phyloP scores from a whole-genome alignment of 208 protist species.

The Herpetomonas tarakana region DNA sequence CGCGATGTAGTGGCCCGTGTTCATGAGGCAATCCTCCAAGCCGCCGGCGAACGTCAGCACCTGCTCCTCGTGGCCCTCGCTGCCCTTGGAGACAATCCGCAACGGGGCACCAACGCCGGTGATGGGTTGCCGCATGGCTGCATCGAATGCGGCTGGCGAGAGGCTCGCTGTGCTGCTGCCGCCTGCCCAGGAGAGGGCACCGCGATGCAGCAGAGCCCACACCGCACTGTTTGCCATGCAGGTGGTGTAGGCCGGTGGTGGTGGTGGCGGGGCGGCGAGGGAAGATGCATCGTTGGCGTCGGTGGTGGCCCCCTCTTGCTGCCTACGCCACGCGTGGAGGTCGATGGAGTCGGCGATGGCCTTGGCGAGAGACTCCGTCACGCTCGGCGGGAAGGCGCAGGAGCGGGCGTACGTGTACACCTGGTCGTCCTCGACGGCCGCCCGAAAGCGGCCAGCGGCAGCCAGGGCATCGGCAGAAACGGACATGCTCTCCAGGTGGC shows the following conservation, averaged over 20 bases:
- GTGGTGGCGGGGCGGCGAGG: neutral
- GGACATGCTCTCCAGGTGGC: conserved; percentile 81
- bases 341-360: conserved; percentile 81
- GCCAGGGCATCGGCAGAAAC: conserved; percentile 45
- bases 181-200: conserved; percentile 25
- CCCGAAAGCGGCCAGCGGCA: conserved; percentile 21
- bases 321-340: conserved; percentile 41
- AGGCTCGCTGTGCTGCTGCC: neutral
- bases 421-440: conserved; percentile 63
- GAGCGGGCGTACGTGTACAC: conserved; percentile 78
- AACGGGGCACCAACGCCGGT: conserved; percentile 50
- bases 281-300: neutral
- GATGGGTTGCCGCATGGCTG: conserved; percentile 27
- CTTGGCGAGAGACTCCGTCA: conserved; percentile 47
- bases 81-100: conserved; percentile 35
- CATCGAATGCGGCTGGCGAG: conserved; percentile 5
- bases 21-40: conserved; percentile 85
- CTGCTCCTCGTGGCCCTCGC: conserved; percentile 25
- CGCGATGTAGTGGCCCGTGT: conserved; percentile 84
- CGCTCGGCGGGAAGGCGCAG: conserved; percentile 50
- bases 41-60: conserved; percentile 66
- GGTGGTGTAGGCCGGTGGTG: conserved; percentile 21
- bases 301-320: neutral
- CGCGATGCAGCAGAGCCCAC: conserved; percentile 33
- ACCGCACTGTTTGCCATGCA: conserved; percentile 28